These are phyloP conservation scores for Trichoderma breve DNA, from an alignment of 2,329 filamentous ascomycete genomes.

Conservation along the genomic window DNA sequence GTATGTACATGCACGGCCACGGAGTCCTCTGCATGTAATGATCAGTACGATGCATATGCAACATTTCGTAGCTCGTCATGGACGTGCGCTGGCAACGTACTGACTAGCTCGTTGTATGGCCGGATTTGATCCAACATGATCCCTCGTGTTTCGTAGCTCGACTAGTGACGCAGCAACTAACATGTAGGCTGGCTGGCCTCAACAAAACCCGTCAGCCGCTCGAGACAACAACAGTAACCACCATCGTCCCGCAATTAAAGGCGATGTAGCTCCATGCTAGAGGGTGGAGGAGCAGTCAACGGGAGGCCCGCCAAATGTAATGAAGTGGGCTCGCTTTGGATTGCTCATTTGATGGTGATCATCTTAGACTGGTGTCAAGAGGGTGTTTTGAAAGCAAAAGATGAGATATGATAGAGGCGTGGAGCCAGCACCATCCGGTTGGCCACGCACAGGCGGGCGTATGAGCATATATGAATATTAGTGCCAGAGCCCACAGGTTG, in stretches of 20 bases:
- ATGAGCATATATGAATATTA: neutral
- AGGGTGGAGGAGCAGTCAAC: neutral
- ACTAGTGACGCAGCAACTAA: neutral
- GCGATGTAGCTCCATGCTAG: neutral
- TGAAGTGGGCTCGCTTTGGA: neutral
- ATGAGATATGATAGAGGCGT: constrained; percentile 18
- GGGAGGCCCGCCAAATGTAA: neutral
- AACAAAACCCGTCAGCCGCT: neutral
- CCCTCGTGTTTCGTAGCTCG: neutral
- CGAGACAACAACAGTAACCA: constrained; percentile 1
- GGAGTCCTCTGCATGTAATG: neutral
- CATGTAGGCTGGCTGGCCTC: neutral
- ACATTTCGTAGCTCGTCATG: neutral
- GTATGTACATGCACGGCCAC: neutral
- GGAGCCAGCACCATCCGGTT: constrained; percentile 3
- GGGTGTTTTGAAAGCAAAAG: neutral
- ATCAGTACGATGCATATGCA: neutral
- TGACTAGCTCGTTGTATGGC: neutral
- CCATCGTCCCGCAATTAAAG: neutral
- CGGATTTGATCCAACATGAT: neutral
- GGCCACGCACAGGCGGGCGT: neutral
- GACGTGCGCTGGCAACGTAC: neutral
- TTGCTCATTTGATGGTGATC: constrained; percentile 5
- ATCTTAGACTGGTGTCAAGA: neutral
- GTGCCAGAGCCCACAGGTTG: neutral